Base-by-base conservation (phyloP, 257 asterid genomes). In the Nyctanthes arbortristis region DNA sequence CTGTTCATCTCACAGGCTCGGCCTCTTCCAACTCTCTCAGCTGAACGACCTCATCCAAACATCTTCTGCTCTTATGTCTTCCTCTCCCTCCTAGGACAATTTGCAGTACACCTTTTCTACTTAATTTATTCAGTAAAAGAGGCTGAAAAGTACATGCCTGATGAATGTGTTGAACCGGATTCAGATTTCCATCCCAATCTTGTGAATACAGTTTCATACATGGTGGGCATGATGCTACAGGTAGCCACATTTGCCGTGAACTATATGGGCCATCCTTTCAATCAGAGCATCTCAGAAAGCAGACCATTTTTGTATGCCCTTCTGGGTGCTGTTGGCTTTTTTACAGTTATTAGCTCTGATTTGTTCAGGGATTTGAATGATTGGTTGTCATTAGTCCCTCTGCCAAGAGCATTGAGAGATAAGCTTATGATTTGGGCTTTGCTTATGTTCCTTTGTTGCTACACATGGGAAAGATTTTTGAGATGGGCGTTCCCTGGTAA, bases 211-310 rank as follows among this genome's bases (percentile, higher is more conserved):
- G 99, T 93, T 61, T 93, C 99, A 0, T 93, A 93, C 84, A 93
- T 93, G 99, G 99, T 91, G 54, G 87, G 95, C 30, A 67, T 93
- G 96, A 93, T 93, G 97, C 88, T 93, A 25, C 99, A 93, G 77
- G 99, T 93, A 24, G 99, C 99, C 36, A 93, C 99, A 7, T 93
- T 93, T 76, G 97, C 99, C 11, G 99, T 93, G 75, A 93, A 93
- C 86, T 93, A 93, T 65, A 93, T 93, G 94, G 99, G 99, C 10
- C 99, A 91, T 72, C 99, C 97, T 63, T 93, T 93, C 83, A 93
- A 93, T 24, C 95, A 93, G 86, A 91, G 99, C 79, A 91, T 93
- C 59, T 77, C 93, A 0, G 94, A 93, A 63, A 93, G 91, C 81
- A 86, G 72, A 66, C 96, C 96, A 0, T 93, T 93, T 68, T 28